Evolutionary conservation across 257 asterid species (phyloP).

Genomic region (Solanum clarkiae): DNA sequence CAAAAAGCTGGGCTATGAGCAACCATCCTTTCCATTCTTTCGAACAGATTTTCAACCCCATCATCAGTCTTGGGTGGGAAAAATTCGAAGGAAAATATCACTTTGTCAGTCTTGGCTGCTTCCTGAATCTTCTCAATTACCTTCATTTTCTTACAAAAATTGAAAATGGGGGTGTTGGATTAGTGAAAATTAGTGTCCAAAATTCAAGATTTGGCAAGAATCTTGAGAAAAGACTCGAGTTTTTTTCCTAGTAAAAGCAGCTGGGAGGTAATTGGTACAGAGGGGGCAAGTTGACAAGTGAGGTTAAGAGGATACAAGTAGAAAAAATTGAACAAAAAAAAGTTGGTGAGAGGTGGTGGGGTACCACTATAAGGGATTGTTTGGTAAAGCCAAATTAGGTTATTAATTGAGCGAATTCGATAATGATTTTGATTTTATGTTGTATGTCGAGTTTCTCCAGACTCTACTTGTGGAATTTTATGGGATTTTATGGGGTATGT

Average conservation of each 20-base stretch:
- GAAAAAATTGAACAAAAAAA: not conserved
- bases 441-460: too few relatives aligned
- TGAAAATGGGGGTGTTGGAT: not conserved
- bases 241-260: not conserved
- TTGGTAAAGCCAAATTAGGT: not conserved
- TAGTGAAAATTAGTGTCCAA: not conserved
- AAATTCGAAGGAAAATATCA: conserved; percentile 86
- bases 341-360: not conserved
- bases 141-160: conserved; percentile 41
- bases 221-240: not conserved
- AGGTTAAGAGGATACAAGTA: not conserved
- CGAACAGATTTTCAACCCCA: conserved; percentile 92
- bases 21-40: conserved; percentile 96
- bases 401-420: too few relatives aligned
- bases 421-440: too few relatives aligned
- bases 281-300: not conserved
- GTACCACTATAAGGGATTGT: not conserved
- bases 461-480: too few relatives aligned
- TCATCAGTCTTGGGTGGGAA: conserved; percentile 99
- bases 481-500: too few relatives aligned
- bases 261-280: not conserved
- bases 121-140: conserved; percentile 83
- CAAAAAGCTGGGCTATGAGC: conserved; percentile 77
- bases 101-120: conserved; percentile 26
- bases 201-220: not conserved